Evolutionary conservation across 108 stramenopile genomes (phyloP), one percentile per base, ranked within the genome.

Genomic region (Skeletonema marinoi): DNA sequence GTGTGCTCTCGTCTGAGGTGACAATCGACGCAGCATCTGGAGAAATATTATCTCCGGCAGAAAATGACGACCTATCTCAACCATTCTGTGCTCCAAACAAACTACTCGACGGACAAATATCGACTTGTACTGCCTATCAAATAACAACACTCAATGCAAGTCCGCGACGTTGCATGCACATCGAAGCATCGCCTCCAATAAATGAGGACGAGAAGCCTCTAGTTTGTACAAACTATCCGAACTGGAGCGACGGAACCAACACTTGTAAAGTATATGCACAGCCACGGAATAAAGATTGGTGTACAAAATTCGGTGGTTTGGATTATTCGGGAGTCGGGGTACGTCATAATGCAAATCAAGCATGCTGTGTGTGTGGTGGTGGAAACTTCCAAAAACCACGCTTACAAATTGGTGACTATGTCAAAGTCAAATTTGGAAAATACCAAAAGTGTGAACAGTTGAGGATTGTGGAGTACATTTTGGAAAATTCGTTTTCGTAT

Each of bases 291-390:
- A 4, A 33, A 39, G 33, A 70, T 50, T 78, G 44, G 41, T 78
- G 77, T 29, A 31, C 44, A 14, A 17, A 48, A 46, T 63, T 65
- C 30, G 77, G 71, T 21, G n/a, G 54, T 25, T 66, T 70, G 14
- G 48, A 61, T 48, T 58, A 38, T 32, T 68, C 61, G 21, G 32
- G n/a, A 11, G n/a, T 29, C 1, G 54, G 54, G 6, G 54, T 17
- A 51, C 58, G 21, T 35, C 33, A 66, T 39, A 73, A 59, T 36
- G 61, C 82, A 58, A 65, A 66, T 8, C 19, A 79, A 50, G 82
- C 82, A 65, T 83, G 82, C 41, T 83, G 82, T 46, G 74, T 42
- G 58, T 83, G 82, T 51, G 78, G 78, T 16, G 82, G 82, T 1
- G 82, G 82, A 6, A 59, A 25, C 11, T 32, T 25, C 16, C 10